Base-by-base conservation (phyloP, 108 stramenopile genomes). In the Pseudonitzschia delicatissima region DNA sequence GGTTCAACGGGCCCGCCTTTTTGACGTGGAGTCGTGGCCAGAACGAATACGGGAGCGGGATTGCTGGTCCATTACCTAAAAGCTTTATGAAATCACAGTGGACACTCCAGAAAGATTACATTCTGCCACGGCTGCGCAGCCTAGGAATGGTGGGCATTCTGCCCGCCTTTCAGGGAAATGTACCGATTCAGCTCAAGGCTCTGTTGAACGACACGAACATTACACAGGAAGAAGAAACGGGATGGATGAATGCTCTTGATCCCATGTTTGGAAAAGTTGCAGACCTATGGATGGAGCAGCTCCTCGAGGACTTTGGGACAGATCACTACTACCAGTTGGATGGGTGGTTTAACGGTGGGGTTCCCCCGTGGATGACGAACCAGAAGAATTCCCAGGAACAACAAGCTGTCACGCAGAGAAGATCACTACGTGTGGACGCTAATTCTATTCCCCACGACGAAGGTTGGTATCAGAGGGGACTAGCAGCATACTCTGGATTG, bases 251-350 rank as follows among this genome's bases (percentile, higher is more conserved):
- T 58, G 52, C 78, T 6, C 58, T 79, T 25, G 82, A 83, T 62
- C 79, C 79, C 13, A 36, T 83, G 11, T 83, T 78, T 55, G 57
- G 29, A 3, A 20, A 51, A 23, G 70, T 83, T 53, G 78, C 74
- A 11, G 68, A 74, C 13, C 3, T 45, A 0, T 83, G 68, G 67
- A 77, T 83, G 79, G 51, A 61, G 17, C 58, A 29, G 11, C 20
- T 80, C 42, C 39, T 83, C 47, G 71, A 55, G 40, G 76, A 77
- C 39, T 80, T 77, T 62, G 82, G 82, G 12, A 80, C 76, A 6
- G 79, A 80, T 33, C 82, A 83, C 45, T 80, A 71, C 62, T 83
- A 83, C 69, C 76, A 83, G 45, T 23, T 77, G 36, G 82, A 83
- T 60, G 79, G 79, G 12, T 83, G 77, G 40, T 80, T 80, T 39